Percentiles rank a stretch among this genome's conserved stretches.
Conservation (phyloP, 1,284 basidiomycete genomes). For the Ustilago nuda region DNA sequence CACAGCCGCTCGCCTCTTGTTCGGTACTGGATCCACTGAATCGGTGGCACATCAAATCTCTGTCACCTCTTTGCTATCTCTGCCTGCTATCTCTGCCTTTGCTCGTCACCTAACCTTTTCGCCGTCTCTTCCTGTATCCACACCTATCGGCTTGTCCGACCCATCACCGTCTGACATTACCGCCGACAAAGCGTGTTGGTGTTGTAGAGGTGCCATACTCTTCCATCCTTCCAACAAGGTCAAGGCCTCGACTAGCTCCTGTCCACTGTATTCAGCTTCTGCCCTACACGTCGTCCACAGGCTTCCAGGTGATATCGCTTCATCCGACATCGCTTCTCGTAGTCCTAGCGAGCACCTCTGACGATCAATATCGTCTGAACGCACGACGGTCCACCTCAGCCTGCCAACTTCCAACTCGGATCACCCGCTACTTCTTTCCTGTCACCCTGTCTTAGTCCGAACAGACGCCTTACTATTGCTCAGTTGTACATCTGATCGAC, state of each 20-base stretch:
- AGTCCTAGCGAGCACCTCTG: background rate
- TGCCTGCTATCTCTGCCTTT: background rate
- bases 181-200: background rate
- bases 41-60: background rate
- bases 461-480: background rate
- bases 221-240: background rate
- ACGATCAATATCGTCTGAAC: background rate
- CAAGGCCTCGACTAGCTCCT: background rate
- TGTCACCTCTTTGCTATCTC: background rate
- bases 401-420: background rate
- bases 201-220: background rate
- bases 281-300: background rate
- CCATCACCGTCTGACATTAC: background rate
- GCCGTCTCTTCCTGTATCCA: background rate
- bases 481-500: background rate
- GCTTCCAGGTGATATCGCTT: background rate
- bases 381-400: background rate
- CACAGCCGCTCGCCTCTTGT: background rate
- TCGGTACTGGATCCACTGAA: background rate
- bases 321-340: background rate
- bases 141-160: background rate
- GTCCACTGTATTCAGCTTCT: background rate
- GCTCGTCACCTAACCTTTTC: slow-evolving; percentile 2
- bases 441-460: background rate
- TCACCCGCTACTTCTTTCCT: background rate